These are phyloP conservation scores for Zymoseptoria pseudotritici DNA, from an alignment of 2,329 filamentous ascomycete genomes.

Conservation along the genomic window DNA sequence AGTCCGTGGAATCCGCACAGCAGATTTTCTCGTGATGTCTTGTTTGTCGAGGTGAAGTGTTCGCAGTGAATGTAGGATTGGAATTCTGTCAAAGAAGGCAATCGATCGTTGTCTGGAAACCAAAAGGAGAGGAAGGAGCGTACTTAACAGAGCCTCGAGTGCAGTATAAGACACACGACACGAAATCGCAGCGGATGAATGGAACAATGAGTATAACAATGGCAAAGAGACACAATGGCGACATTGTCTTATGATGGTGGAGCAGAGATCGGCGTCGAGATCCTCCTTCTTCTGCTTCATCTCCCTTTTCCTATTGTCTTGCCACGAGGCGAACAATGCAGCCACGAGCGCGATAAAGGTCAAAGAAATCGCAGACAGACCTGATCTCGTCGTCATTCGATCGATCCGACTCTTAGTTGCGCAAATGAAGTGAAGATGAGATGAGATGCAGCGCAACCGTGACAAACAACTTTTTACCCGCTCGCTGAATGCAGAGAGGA, in stretches of 20 bases:
- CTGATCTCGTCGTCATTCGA: background rate
- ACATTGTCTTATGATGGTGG: background rate
- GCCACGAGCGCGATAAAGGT: background rate
- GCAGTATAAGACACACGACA: background rate
- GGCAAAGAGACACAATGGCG: background rate
- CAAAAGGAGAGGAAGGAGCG: background rate
- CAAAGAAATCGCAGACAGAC: background rate
- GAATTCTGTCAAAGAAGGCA: background rate
- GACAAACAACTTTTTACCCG: background rate
- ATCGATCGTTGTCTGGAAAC: background rate
- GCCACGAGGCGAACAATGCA: background rate
- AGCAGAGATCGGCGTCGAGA: background rate
- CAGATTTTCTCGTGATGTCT: background rate
- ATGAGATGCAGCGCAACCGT: background rate
- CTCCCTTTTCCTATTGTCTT: background rate
- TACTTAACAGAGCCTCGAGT: background rate
- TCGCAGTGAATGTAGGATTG: background rate
- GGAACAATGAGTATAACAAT: slow-evolving; percentile 1
- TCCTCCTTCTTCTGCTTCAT: background rate
- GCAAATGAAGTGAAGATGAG: background rate
- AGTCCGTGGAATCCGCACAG: background rate
- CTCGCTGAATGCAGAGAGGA: background rate
- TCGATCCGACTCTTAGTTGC: background rate
- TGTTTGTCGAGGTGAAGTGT: background rate
- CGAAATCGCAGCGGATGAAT: background rate